Evolutionary conservation across 345 rosid genomes (phyloP).

Genomic region (Populus tremula): DNA sequence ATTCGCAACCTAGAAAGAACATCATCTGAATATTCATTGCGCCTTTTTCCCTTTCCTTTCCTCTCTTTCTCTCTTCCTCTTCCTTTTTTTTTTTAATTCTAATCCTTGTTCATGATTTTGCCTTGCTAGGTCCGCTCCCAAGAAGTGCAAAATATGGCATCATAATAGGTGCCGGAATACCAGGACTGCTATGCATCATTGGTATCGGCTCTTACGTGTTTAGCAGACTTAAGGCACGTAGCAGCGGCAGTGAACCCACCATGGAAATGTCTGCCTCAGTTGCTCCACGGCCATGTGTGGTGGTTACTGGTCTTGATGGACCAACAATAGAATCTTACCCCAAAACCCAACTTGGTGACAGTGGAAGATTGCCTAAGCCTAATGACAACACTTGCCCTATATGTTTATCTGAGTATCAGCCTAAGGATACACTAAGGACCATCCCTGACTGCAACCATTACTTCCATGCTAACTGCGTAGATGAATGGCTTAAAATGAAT

Average conservation of each 20-base stretch:
- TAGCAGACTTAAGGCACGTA: conserved; percentile 10
- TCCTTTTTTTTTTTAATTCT: not conserved
- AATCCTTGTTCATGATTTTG: not conserved
- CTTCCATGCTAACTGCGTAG: conserved; percentile 59
- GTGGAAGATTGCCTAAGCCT: conserved; percentile 42
- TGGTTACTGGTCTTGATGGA: conserved; percentile 35
- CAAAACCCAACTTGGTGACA: conserved; percentile 51
- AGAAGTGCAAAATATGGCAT: conserved; percentile 49
- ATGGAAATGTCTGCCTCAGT: not conserved
- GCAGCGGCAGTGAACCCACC: not conserved
- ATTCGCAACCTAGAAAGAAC: not conserved
- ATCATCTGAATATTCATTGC: not conserved
- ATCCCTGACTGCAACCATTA: conserved; percentile 59
- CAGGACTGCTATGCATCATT: conserved; percentile 41
- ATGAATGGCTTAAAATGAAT: conserved; percentile 57
- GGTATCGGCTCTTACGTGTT: conserved; percentile 29
- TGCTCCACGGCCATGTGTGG: not conserved
- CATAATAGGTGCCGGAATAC: conserved; percentile 46
- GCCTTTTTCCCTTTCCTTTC: too few species aligned
- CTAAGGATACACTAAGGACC: conserved; percentile 48
- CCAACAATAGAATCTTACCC: conserved; percentile 53
- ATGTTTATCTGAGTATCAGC: conserved; percentile 53
- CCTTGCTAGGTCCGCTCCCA: conserved; percentile 27
- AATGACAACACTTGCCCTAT: conserved; percentile 51
- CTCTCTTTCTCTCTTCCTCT: too few species aligned